These are phyloP conservation scores for Metschnikowia aberdeeniae DNA, from an alignment of 805 yeast species.

Conservation along the genomic window DNA sequence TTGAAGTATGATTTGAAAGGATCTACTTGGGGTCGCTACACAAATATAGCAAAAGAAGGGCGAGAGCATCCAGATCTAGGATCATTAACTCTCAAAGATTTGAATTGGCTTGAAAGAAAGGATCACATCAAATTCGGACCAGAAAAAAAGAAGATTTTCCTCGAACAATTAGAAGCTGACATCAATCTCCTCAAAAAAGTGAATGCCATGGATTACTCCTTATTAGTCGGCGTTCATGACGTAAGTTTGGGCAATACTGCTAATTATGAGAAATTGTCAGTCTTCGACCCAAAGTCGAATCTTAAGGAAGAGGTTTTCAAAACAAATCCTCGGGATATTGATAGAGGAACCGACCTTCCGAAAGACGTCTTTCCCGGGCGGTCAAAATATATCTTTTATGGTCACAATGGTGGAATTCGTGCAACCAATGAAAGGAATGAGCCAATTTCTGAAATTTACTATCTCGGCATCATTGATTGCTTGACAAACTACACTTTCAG, in stretches of 20 bases:
- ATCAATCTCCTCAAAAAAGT: constrained; percentile 65
- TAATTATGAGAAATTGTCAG: constrained; percentile 36
- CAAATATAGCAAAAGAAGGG: constrained; percentile 32
- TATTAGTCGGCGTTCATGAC: constrained; percentile 85
- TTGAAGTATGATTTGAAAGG: constrained; percentile 90
- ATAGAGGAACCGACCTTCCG: constrained; percentile 40
- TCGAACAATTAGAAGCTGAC: constrained; percentile 71
- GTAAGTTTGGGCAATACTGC: constrained; percentile 51
- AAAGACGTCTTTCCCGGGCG: constrained; percentile 42
- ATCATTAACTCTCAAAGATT: constrained; percentile 67
- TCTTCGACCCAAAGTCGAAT: constrained; percentile 41
- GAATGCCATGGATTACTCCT: constrained; percentile 94
- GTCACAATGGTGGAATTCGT: constrained; percentile 80
- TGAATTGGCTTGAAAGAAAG: constrained; percentile 75
- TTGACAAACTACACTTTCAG: constrained; percentile 72
- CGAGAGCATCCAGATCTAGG: constrained; percentile 24
- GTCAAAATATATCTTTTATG: constrained; percentile 58
- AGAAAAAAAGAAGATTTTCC: constrained; percentile 50
- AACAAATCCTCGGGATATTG: constrained; percentile 45
- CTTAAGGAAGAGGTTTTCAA: constrained; percentile 38
- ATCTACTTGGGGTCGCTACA: constrained; percentile 77
- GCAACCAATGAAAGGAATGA: constrained; percentile 63
- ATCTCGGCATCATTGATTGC: constrained; percentile 92
- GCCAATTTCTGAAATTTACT: constrained; percentile 68
- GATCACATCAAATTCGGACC: constrained; percentile 76